Evolutionary conservation across 2,329 filamentous ascomycete species (phyloP), one percentile per base, ranked within the genome.

Genomic region (Graphilbum sp.): DNA sequence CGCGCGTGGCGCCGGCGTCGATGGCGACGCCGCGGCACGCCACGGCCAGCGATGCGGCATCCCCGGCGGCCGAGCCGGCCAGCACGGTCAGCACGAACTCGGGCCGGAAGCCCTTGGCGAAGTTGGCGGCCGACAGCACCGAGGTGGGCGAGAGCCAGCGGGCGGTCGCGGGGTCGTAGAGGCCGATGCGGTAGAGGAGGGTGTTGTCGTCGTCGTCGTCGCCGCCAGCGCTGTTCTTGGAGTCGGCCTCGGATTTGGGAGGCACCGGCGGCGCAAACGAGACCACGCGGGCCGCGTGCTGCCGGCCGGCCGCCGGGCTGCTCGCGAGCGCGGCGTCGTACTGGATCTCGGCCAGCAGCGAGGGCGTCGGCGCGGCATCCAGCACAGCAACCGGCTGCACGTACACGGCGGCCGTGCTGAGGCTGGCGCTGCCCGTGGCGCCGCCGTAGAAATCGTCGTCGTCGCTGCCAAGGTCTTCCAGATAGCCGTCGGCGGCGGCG

Each of bases 1-100:
- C 72, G 45, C 74, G 62, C 48, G 74, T 79, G 47, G 69, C 63
- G 2, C 74, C 74, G 11, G 74, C 74, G 51, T 79, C 74, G 40
- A 79, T 70, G 46, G 53, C 53, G 17, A 72, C 64, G n/a, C 72
- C 71, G 51, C 66, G 67, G 34, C 66, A 52, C 25, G 61, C 60
- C 13, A 64, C 69, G 6, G 25, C 18, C n/a, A 24, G 21, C 12
- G 25, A 15, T 13, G 24, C 11, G 20, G n/a, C 2, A 20, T 10
- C 8, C 19, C 9, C 16, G 34, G 10, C 5, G 10, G 43, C 29
- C 16, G 32, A 16, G 8, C 41, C 5, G 45, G 67, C 64, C 27
- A 29, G 27, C 29, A 76, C 57, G 3, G 62, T 63, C 12, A 79
- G 52, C 20, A 72, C 49, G 36, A 79, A 54, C 37, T 66, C 65